Base-by-base conservation (phyloP, 2,329 filamentous ascomycete genomes). In the Trichoderma oligosporum region DNA sequence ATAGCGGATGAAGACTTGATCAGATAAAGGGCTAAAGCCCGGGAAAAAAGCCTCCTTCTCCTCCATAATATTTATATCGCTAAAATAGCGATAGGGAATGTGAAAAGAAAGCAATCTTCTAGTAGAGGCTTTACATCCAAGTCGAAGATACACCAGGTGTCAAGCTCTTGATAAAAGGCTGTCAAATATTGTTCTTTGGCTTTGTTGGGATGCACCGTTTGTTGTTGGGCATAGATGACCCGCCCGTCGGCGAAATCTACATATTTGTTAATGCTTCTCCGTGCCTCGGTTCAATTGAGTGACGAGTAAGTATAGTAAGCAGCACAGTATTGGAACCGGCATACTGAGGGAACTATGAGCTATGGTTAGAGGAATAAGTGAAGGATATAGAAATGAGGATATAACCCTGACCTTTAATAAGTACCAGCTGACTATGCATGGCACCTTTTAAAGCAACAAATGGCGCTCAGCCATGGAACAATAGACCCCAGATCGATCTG, bases 1-100 rank as follows among this genome's bases (percentile, higher is more conserved):
- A 9, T 72, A 67, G 42, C 74, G 74, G 54, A 80, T 65, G 60
- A 74, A 78, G 58, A 82, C 72, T 48, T 80, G 77, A 52, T 77
- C 71, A 41, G 72, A 75, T 60, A 81, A 67, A 62, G 73, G 67
- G 1, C 69, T 74, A 67, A 81, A 81, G 61, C 78, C 78, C 18
- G 74, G 70, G 36, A 76, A 70, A 29, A 55, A 55, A n/a, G 45
- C 52, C 4, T 55, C 46, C 33, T 55, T 55, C 39, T 45, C 51
- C 27, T 36, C 33, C 52, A 55, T 55, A 18, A 20, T 27, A 38
- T 29, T 3, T 16, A 4, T 38, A 7, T 11, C 14, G 9, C 12
- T 20, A n/a, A n/a, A n/a, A n/a, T n/a, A n/a, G n/a, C n/a, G n/a
- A n/a, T n/a, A n/a, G n/a, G n/a, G n/a, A n/a, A n/a, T n/a, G n/a